A percentile compares a stretch with the other conserved stretches of the same genome.
Evolutionary conservation across 176 grass and related monocot species (phyloP).

Genomic region (Oryza rufipogon): DNA sequence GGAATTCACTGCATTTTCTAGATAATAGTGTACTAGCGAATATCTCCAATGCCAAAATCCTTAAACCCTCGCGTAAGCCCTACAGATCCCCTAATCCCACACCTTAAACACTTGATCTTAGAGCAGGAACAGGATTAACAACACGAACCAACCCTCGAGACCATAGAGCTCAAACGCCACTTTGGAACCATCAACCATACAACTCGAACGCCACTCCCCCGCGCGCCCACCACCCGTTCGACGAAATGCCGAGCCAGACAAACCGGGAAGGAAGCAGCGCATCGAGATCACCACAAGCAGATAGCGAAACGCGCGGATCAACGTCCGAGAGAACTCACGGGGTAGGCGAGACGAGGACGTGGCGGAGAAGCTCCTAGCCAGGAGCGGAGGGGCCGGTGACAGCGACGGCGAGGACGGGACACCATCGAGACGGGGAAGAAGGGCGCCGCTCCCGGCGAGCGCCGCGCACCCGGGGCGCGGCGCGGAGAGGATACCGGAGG

Average conservation of each 20-base stretch:
- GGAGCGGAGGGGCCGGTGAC: conserved; percentile 25
- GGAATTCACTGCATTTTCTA: neutral
- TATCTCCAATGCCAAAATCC: conserved; percentile 21
- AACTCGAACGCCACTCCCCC: neutral
- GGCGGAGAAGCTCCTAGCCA: conserved; percentile 48
- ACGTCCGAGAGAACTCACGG: conserved; percentile 24
- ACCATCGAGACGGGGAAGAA: conserved; percentile 27
- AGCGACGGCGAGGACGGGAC: neutral
- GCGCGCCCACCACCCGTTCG: conserved; percentile 44
- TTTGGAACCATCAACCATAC: neutral
- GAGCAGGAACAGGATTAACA: neutral
- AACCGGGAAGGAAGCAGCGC: neutral
- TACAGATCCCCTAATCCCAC: neutral
- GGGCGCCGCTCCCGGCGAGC: neutral
- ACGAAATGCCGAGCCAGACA: conserved; percentile 46
- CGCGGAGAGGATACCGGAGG: neutral
- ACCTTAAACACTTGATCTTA: neutral
- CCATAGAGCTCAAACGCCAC: neutral
- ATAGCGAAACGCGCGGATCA: rapidly evolving
- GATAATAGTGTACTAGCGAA: neutral
- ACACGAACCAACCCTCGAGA: neutral
- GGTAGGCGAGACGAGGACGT: neutral
- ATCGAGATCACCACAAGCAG: neutral
- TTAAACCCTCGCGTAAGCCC: conserved; percentile 1
- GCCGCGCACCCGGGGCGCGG: neutral